These are phyloP conservation scores for Cyclocybe cylindracea DNA, from an alignment of 768 basidiomycete species.

Conservation along the genomic window DNA sequence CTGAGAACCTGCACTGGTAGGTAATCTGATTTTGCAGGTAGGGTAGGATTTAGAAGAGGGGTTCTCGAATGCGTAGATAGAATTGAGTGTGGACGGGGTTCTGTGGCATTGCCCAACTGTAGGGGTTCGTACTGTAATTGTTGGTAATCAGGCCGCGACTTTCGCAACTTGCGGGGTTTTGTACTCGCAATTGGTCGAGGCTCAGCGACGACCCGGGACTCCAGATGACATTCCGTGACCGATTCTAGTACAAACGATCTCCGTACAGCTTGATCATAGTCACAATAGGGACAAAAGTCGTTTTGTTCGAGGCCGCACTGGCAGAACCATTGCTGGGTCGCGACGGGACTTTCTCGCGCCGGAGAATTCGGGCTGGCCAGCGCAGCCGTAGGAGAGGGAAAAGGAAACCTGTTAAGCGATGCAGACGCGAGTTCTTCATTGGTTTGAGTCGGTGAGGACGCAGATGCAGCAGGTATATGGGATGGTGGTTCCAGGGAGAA, in stretches of 20 bases:
- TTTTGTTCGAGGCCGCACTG: conserved; percentile 13
- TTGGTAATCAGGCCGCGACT: conserved; percentile 18
- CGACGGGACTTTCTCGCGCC: neutral
- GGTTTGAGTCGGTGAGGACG: neutral
- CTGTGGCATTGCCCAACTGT: conserved; percentile 4
- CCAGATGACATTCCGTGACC: neutral
- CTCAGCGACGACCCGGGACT: neutral
- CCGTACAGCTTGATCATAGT: conserved; percentile 13
- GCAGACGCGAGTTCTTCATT: neutral
- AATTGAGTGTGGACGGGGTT: conserved; percentile 18
- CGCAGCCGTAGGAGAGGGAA: no score
- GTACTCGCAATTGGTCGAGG: neutral
- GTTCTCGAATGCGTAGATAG: conserved; percentile 21
- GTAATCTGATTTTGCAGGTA: conserved; percentile 11
- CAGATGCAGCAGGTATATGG: no score
- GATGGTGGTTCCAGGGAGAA: conserved; percentile 8
- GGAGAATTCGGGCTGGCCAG: neutral
- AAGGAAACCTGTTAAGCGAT: no score
- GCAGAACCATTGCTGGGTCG: conserved; percentile 4
- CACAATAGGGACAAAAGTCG: conserved; percentile 25
- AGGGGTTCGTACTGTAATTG: conserved; percentile 15
- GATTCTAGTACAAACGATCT: conserved; percentile 4
- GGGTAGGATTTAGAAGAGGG: conserved; percentile 11
- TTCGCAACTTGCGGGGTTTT: conserved; percentile 19
- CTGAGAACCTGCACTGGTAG: conserved; percentile 9